These are phyloP conservation scores for Phytophthora aleatoria DNA, from an alignment of 352 stramenopile species.

Conservation along the genomic window DNA sequence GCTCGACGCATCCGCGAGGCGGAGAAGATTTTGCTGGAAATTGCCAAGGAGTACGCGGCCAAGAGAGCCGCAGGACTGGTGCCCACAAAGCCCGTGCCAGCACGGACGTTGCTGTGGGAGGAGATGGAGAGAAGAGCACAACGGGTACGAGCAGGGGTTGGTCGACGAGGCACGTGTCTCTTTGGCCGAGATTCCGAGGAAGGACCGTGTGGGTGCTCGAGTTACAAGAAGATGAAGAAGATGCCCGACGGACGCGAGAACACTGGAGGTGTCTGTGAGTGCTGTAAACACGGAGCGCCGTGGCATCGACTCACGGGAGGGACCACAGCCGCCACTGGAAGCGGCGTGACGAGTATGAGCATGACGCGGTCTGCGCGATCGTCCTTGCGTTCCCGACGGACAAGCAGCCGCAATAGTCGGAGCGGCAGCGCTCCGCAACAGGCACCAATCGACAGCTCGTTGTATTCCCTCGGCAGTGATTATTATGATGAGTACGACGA, in stretches of 20 bases:
- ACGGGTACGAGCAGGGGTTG: slow-evolving; percentile 35
- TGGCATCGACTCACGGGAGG: slow-evolving; percentile 74
- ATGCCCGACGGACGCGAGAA: slow-evolving; percentile 49
- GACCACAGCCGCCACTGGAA: slow-evolving; percentile 38
- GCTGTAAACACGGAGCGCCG: slow-evolving; percentile 67
- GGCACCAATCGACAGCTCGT: slow-evolving; percentile 21
- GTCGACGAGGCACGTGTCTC: slow-evolving; percentile 63
- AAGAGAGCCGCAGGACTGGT: slow-evolving; percentile 79
- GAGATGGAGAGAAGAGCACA: slow-evolving; percentile 62
- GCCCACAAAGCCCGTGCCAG: slow-evolving; percentile 68
- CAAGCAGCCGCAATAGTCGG: slow-evolving; percentile 43
- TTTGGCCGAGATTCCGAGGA: slow-evolving; percentile 54
- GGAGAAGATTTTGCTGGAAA: slow-evolving; percentile 71
- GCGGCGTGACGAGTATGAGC: slow-evolving; percentile 10
- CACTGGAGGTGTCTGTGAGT: slow-evolving; percentile 63
- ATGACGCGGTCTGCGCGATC: not conserved
- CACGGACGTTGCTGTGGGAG: slow-evolving; percentile 81
- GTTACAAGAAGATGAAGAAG: slow-evolving; percentile 57
- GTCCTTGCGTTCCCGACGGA: slow-evolving; percentile 23
- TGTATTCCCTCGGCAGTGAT: slow-evolving; percentile 47
- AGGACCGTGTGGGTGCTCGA: slow-evolving; percentile 60
- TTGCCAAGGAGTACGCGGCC: slow-evolving; percentile 82
- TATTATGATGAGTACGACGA: slow-evolving; percentile 53
- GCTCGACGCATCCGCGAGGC: slow-evolving; percentile 53
- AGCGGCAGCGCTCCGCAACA: slow-evolving; percentile 23